Conservation (phyloP, 2,329 filamentous ascomycete species). For the Zymoseptoria passerinii region DNA sequence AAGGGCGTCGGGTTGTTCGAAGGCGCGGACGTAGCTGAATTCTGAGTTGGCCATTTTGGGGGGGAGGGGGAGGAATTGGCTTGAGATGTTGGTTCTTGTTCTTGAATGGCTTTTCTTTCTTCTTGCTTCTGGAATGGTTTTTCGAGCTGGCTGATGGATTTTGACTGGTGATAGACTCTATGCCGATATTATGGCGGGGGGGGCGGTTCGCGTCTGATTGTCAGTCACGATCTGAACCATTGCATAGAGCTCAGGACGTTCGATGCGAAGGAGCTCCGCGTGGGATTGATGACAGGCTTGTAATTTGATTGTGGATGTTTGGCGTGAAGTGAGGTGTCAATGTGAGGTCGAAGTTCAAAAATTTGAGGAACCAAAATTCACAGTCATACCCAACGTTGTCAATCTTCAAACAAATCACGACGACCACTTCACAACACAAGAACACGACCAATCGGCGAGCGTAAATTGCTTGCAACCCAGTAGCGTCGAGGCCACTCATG, state of each 20-base stretch:
- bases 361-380: neutral
- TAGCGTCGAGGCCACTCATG: neutral
- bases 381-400: neutral
- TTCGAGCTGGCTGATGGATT: neutral
- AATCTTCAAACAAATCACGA: neutral
- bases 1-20: constrained; percentile 73
- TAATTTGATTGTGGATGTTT: neutral
- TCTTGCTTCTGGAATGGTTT: neutral
- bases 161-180: neutral
- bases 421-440: neutral
- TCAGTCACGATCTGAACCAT: neutral
- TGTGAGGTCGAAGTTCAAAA: neutral
- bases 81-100: neutral
- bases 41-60: constrained; percentile 41
- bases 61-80: too few species aligned
- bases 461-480: neutral
- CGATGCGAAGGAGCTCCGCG: neutral
- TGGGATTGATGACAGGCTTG: neutral
- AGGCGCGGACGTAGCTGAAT: constrained; percentile 86
- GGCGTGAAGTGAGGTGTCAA: neutral
- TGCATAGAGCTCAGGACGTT: neutral
- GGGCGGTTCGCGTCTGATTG: neutral
- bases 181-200: neutral
- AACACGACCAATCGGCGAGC: neutral
- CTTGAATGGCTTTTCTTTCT: too few species aligned